These are phyloP conservation scores for Naganishia vaughanmartiniae DNA, from an alignment of 768 basidiomycete species.

Conservation along the genomic window DNA sequence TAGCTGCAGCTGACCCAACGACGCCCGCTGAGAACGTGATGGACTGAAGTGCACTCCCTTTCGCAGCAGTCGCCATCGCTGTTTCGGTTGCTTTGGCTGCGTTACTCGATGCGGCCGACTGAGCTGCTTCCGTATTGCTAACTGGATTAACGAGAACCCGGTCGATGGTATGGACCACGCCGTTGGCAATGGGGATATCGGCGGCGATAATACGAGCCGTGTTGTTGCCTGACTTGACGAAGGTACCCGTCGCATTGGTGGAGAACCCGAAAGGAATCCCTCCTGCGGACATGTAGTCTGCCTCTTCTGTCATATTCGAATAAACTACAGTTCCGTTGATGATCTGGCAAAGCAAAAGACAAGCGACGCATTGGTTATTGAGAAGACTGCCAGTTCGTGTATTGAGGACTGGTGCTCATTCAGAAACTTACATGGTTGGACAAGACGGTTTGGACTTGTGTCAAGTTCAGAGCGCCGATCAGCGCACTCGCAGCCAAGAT, in stretches of 20 bases:
- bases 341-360: constrained; percentile 53
- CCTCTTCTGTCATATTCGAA: constrained; percentile 57
- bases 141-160: constrained; percentile 50
- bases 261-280: constrained; percentile 61
- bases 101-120: constrained; percentile 42
- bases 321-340: constrained; percentile 70
- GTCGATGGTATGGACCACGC: constrained; percentile 63
- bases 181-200: constrained; percentile 65
- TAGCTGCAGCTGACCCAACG: constrained; percentile 36
- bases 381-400: background rate
- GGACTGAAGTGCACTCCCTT: background rate
- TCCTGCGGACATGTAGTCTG: constrained; percentile 59
- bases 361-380: background rate
- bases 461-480: constrained; percentile 55
- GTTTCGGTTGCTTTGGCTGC: constrained; percentile 41
- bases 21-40: background rate
- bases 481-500: constrained; percentile 54
- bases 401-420: no score
- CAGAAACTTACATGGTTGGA: constrained; percentile 61
- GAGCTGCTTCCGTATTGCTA: constrained; percentile 48
- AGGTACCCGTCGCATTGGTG: constrained; percentile 62
- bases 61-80: constrained; percentile 32
- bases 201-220: constrained; percentile 60
- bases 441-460: constrained; percentile 57
- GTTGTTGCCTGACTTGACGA: constrained; percentile 57